Evolutionary conservation across 2,329 filamentous ascomycete species (phyloP), one percentile per base, ranked within the genome.

Genomic region (Fusarium nematophilum): DNA sequence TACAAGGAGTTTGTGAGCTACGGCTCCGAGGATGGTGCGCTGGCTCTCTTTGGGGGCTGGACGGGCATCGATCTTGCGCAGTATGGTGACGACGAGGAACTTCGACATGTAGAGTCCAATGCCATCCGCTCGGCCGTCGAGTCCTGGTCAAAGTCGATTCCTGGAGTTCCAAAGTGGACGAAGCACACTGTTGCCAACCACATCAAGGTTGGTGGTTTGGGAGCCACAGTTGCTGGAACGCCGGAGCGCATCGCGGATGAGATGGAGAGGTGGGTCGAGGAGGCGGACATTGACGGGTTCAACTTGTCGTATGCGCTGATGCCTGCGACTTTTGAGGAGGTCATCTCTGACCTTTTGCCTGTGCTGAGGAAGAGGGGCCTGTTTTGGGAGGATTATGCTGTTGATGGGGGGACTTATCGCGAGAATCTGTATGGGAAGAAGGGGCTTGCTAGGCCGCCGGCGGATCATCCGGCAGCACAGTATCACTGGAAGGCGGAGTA

Each of bases 41-140:
- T 89, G 42, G 86, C 86, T 0, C 72, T 90, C 3, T 90, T 90
- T 61, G 85, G 87, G 3, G 87, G 87, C 0, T 89, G 86, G 86
- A 88, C 86, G 0, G 87, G 87, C 0, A 87, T 89, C 39, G 85
- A 90, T 68, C 74, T 90, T 18, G 77, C 80, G 6, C 75, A 81
- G 36, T 89, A 88, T 61, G 81, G 76, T 0, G 86, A 89, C 21
- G 86, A 89, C 34, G 81, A 89, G 66, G 87, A 90, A 69, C 73
- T 90, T 44, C 75, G 85, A 10, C 76, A 84, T 49, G 84, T 88
- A n/a, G 81, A 86, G 70, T 83, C 81, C 56, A 85, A 88, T 69
- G 86, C 85, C 0, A 86, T 87, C 44, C 75, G 79, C n/a, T 81
- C 78, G 0, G 80, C 81, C 1, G 80, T 81, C 0, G 76, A 81